Evolutionary conservation across 345 rosid species (phyloP), one percentile per base, ranked within the genome.

Genomic region (Psidium guajava): DNA sequence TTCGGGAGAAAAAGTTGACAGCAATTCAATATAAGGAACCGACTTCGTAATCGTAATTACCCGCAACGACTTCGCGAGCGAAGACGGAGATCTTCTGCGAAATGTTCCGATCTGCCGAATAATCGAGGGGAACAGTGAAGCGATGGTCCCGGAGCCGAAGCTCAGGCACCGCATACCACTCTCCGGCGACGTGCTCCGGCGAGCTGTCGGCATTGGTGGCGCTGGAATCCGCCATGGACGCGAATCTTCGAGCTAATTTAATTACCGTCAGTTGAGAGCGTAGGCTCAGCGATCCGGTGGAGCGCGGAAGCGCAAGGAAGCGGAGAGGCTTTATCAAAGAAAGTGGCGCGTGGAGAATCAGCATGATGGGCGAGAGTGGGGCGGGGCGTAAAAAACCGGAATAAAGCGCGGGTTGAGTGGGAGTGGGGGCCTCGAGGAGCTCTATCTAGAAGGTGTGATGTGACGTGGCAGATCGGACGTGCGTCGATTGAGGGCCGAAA

Each of bases 111-210:
- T 87, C 59, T 28, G 84, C 53, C 14, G 94, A 89, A 86, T 96
- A 93, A 89, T 95, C 97, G 44, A 97, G 92, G 85, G 98, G 99
- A 20, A 94, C 95, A 69, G 88, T 57, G 90, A 97, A 95, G 42
- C 91, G 93, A 83, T 95, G 99, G 84, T 97, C 93, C 20, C 98
- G 98, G 51, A 95, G 92, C 42, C 95, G 95, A 83, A 95, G 97
- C 86, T 93, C 98, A 61, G 97, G 98, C 24, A 92, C 96, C 1
- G 98, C 93, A 84, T 86, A 93, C 98, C 98, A 97, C 12, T 83
- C 83, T 9, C 94, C 98, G 14, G 89, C 86, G 8, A 89, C 87
- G 89, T 95, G 99, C 64, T 87, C 85, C 75, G 47, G 44, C 44
- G 27, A 73, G 61, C 73, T 5, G 54, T 13, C 40, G 10, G 82